A percentile compares a stretch with the other conserved stretches of the same genome.
Evolutionary conservation across 1,139 yeast species (phyloP).

Genomic region (Maudiozyma humilis): DNA sequence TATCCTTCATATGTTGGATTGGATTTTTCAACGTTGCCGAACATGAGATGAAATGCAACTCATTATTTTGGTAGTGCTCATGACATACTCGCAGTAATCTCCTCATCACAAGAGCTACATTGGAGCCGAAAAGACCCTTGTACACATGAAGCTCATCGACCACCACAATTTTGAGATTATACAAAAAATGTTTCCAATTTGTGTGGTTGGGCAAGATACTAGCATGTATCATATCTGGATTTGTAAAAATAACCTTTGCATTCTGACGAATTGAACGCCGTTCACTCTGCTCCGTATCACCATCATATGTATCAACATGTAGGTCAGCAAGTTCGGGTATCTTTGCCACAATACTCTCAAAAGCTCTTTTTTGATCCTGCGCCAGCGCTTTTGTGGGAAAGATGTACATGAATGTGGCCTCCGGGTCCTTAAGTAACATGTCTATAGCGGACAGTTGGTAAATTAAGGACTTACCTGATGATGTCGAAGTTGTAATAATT

Average conservation of each 20-base stretch:
- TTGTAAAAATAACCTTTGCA: conserved; percentile 80
- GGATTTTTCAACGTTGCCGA: conserved; percentile 88
- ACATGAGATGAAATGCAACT: conserved; percentile 68
- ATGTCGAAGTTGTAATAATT: conserved; percentile 84
- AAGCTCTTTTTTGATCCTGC: conserved; percentile 84
- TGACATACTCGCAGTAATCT: conserved; percentile 58
- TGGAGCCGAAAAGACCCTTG: conserved; percentile 84
- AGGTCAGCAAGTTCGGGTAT: conserved; percentile 26
- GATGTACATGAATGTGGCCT: conserved; percentile 71
- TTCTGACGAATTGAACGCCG: conserved; percentile 47
- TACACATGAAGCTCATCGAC: conserved; percentile 89
- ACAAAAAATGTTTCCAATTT: conserved; percentile 64
- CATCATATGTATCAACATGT: conserved; percentile 76
- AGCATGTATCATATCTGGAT: conserved; percentile 89
- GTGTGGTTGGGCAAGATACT: conserved; percentile 70
- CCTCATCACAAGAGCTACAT: conserved; percentile 79
- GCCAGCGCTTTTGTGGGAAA: conserved; percentile 97
- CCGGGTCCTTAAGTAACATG: conserved; percentile 40
- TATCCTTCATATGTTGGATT: conserved; percentile 52
- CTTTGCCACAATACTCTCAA: conserved; percentile 52
- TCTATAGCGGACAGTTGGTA: conserved; percentile 79
- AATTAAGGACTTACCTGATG: conserved; percentile 89
- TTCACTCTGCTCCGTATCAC: conserved; percentile 64
- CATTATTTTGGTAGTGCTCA: conserved; percentile 41
- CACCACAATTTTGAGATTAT: conserved; percentile 60